Conservation (phyloP, 495 filamentous ascomycete genomes). For the Neurospora sp. region DNA sequence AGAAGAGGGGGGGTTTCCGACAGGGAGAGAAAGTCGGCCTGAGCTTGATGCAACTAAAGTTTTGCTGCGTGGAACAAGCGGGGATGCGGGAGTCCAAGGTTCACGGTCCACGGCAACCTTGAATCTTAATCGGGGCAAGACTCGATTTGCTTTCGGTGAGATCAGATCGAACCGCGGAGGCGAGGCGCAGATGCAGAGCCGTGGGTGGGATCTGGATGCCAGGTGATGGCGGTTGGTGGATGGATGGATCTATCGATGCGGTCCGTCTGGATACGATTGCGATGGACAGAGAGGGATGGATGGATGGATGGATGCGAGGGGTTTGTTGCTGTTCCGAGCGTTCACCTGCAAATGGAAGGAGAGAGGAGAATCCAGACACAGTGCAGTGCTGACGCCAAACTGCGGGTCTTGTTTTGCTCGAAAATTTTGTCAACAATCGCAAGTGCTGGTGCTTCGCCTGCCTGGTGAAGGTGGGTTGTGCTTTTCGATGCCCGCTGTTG, state of each 20-base stretch:
- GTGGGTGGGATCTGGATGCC: neutral
- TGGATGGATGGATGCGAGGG: neutral
- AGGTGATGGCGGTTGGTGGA: neutral
- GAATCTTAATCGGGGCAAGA: neutral
- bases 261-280: neutral
- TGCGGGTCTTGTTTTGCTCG: slow-evolving; percentile 8
- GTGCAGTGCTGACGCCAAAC: neutral
- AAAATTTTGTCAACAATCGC: slow-evolving; percentile 27
- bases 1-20: slow-evolving; percentile 17
- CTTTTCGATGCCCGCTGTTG: neutral
- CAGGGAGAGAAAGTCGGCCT: slow-evolving; percentile 17
- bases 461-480: slow-evolving; percentile 1
- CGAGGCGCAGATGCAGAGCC: neutral
- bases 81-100: slow-evolving; percentile 18
- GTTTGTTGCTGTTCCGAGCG: neutral
- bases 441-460: slow-evolving; percentile 8
- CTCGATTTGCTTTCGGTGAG: neutral
- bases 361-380: neutral
- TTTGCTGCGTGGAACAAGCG: slow-evolving; percentile 25
- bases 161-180: neutral
- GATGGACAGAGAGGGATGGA: neutral
- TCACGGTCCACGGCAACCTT: slow-evolving; percentile 9
- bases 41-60: slow-evolving; percentile 22
- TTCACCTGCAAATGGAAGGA: neutral
- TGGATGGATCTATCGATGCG: neutral